A percentile compares a stretch with the other conserved stretches of the same genome.
These are phyloP conservation scores for Pseudogymnoascus sp. DNA, from an alignment of 2,329 filamentous ascomycete species.

Conservation along the genomic window DNA sequence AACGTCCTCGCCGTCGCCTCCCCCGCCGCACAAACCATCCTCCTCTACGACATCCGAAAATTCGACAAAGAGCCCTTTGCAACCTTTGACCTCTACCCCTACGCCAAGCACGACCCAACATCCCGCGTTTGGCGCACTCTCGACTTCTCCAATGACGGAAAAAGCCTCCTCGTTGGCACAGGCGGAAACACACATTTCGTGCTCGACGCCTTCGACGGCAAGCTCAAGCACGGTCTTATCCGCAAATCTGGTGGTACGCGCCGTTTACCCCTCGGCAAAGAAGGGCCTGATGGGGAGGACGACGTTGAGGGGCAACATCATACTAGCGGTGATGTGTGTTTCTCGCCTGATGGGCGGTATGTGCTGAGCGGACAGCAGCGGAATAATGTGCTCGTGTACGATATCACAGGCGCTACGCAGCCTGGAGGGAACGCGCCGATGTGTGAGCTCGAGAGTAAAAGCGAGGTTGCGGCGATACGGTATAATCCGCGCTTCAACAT, in stretches of 20 bases:
- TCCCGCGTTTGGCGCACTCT: conserved; percentile 69
- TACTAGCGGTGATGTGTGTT: conserved; percentile 72
- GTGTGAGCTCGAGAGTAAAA: conserved; percentile 57
- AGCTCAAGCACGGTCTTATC: conserved; percentile 64
- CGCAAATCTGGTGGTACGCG: conserved; percentile 47
- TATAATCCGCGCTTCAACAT: conserved; percentile 92
- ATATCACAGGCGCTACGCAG: conserved; percentile 39
- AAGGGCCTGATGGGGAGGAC: conserved; percentile 19
- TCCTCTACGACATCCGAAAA: conserved; percentile 89
- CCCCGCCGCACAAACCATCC: conserved; percentile 66
- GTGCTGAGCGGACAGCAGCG: conserved; percentile 68
- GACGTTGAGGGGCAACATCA: not conserved
- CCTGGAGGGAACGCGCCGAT: conserved; percentile 44
- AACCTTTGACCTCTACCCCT: conserved; percentile 65
- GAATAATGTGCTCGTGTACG: conserved; percentile 79
- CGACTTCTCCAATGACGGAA: conserved; percentile 95
- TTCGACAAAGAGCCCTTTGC: conserved; percentile 88
- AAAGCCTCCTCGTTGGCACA: conserved; percentile 74
- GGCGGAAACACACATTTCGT: conserved; percentile 80
- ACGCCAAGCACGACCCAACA: conserved; percentile 18
- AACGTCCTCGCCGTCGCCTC: conserved; percentile 86
- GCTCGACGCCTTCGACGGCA: conserved; percentile 85
- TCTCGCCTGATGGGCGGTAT: conserved; percentile 82
- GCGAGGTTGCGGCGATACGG: conserved; percentile 64
- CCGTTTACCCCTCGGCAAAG: conserved; percentile 47